A percentile compares a stretch with the other conserved stretches of the same genome.
phyloP scores from a whole-genome alignment of 306 rosid genomes.

The Clitoria ternatea region DNA sequence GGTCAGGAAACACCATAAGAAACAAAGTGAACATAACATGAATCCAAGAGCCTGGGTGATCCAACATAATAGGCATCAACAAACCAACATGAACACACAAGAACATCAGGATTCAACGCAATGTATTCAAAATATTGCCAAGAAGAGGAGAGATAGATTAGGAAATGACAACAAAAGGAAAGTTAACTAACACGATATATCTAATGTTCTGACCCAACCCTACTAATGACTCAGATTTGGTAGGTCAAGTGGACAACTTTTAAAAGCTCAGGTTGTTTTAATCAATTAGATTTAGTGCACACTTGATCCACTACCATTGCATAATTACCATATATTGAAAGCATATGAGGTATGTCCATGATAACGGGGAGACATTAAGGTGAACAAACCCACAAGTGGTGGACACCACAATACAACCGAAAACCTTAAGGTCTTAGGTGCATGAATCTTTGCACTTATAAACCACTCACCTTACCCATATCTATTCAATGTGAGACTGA shows the following conservation, averaged over 20 bases:
- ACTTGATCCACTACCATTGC: background rate
- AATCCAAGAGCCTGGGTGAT: conserved; percentile 13
- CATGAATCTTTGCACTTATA: no score
- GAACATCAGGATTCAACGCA: background rate
- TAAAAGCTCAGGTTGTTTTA: conserved; percentile 4
- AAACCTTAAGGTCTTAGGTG: no score
- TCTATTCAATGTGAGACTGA: no score
- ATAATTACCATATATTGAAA: no score
- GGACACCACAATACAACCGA: no score
- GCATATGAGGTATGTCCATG: no score
- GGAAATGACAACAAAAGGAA: conserved; percentile 4
- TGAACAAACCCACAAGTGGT: no score
- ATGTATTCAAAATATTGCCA: conserved; percentile 1
- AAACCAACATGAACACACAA: background rate
- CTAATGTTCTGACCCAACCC: conserved; percentile 17
- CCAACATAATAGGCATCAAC: background rate
- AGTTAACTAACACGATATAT: conserved; percentile 8
- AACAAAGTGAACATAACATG: conserved; percentile 2
- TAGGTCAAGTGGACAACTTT: background rate
- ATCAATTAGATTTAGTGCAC: conserved; percentile 1
- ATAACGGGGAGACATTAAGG: no score
- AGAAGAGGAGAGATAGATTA: background rate
- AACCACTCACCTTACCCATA: no score
- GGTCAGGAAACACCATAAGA: conserved; percentile 22
- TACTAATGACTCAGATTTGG: background rate